phyloP scores from a whole-genome alignment of 192 early-diverging fungal genomes.

The Gonapodya prolifera region DNA sequence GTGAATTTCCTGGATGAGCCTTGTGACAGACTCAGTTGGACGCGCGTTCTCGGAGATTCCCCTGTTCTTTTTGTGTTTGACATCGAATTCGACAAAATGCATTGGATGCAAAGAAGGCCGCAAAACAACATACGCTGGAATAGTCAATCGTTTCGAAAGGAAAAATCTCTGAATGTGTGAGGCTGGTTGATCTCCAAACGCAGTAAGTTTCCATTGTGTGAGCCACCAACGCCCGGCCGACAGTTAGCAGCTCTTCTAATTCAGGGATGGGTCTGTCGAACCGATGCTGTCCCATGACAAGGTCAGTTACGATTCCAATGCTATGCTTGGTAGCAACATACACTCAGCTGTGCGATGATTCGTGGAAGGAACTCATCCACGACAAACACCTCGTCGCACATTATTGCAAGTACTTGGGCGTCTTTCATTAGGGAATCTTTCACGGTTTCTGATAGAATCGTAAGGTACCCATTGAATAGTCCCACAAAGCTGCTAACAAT shows the following conservation, averaged over 20 bases:
- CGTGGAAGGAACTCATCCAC: constrained; percentile 45
- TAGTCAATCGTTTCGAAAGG: constrained; percentile 1
- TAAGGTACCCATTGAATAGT: constrained; percentile 51
- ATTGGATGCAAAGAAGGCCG: not conserved
- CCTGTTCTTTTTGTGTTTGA: not conserved
- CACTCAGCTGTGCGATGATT: constrained; percentile 40
- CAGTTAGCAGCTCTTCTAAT: constrained; percentile 27
- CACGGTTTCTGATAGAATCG: constrained; percentile 1
- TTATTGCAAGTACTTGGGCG: constrained; percentile 22
- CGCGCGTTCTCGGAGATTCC: not conserved
- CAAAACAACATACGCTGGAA: not conserved
- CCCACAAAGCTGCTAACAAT: constrained; percentile 49
- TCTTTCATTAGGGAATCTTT: not conserved
- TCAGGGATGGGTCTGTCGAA: constrained; percentile 75
- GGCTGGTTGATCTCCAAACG: not conserved
- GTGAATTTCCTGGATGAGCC: not conserved
- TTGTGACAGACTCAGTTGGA: not conserved
- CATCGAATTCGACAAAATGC: not conserved
- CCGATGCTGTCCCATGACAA: constrained; percentile 25
- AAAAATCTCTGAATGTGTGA: not conserved
- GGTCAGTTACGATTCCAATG: not conserved
- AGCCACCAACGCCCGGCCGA: not conserved
- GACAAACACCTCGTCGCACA: constrained; percentile 35
- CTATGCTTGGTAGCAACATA: constrained; percentile 15
- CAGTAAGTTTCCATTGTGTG: not conserved